Percentiles rank a stretch among this genome's conserved stretches.
phyloP scores from a whole-genome alignment of 2,329 filamentous ascomycete species.

The Phaeosphaeria sp. region DNA sequence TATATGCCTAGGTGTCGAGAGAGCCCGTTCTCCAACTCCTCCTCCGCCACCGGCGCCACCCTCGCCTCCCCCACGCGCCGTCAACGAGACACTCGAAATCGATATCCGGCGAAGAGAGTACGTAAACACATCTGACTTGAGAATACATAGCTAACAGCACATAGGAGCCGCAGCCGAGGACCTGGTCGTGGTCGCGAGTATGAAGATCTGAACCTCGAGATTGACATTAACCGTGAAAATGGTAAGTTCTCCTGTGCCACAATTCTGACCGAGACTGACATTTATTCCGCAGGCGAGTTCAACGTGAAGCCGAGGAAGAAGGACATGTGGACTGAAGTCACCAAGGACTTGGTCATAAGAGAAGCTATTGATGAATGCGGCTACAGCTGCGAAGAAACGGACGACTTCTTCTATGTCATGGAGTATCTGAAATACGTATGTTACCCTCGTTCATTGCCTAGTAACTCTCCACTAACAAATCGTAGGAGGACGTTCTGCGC shows the following conservation, averaged over 20 bases:
- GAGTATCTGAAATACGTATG: constrained; percentile 87
- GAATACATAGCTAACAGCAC: constrained; percentile 6
- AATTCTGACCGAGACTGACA: constrained; percentile 20
- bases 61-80: constrained; percentile 53
- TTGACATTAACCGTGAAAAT: constrained; percentile 66
- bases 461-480: constrained; percentile 11
- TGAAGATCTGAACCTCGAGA: constrained; percentile 71
- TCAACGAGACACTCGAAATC: constrained; percentile 63
- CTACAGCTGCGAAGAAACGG: constrained; percentile 90
- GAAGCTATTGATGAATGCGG: constrained; percentile 86
- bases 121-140: constrained; percentile 18
- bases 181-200: constrained; percentile 55
- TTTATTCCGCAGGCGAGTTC: constrained; percentile 46
- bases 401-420: constrained; percentile 90
- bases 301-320: constrained; percentile 47
- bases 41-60: constrained; percentile 56
- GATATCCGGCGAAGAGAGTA: constrained; percentile 61
- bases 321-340: constrained; percentile 93
- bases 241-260: not conserved
- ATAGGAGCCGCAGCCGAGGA: constrained; percentile 48
- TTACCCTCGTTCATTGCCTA: constrained; percentile 25
- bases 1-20: constrained; percentile 50
- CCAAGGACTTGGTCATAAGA: constrained; percentile 85
- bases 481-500: constrained; percentile 83
- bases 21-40: constrained; percentile 55